These are phyloP conservation scores for Debaryomyces robertsiae DNA, from an alignment of 1,139 yeast genomes.

Conservation along the genomic window DNA sequence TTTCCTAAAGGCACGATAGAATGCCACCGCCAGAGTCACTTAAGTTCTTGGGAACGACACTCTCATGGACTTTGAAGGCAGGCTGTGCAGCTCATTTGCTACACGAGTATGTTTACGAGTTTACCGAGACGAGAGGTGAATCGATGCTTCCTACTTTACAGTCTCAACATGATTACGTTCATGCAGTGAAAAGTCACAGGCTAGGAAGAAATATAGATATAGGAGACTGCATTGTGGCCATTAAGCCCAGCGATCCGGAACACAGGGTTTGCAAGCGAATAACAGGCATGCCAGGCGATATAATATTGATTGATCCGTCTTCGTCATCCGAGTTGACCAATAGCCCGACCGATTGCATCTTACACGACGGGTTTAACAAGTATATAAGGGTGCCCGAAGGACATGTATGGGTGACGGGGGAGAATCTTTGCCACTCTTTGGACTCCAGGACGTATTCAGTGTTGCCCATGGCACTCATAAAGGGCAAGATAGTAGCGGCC, in stretches of 20 bases:
- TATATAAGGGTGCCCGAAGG: slow-evolving; percentile 79
- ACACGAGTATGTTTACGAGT: slow-evolving; percentile 69
- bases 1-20: background rate
- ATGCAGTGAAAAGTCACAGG: slow-evolving; percentile 63
- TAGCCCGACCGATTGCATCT: slow-evolving; percentile 28
- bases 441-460: slow-evolving; percentile 90
- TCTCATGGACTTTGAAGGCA: slow-evolving; percentile 56
- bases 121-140: slow-evolving; percentile 86
- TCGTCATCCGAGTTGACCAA: slow-evolving; percentile 55
- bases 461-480: slow-evolving; percentile 82
- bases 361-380: slow-evolving; percentile 54
- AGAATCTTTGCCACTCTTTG: slow-evolving; percentile 81
- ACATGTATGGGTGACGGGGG: slow-evolving; percentile 98
- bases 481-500: slow-evolving; percentile 84
- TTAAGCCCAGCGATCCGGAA: slow-evolving; percentile 86
- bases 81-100: slow-evolving; percentile 71
- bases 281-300: slow-evolving; percentile 95
- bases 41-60: slow-evolving; percentile 34
- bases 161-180: slow-evolving; percentile 75
- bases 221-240: slow-evolving; percentile 89
- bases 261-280: slow-evolving; percentile 89
- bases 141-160: slow-evolving; percentile 93
- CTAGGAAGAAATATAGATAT: slow-evolving; percentile 63
- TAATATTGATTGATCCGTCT: slow-evolving; percentile 78
- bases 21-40: slow-evolving; percentile 27